Percentiles rank a stretch among this genome's conserved stretches.
phyloP scores from a whole-genome alignment of 768 basidiomycete genomes.

The Cubamyces lactineus region DNA sequence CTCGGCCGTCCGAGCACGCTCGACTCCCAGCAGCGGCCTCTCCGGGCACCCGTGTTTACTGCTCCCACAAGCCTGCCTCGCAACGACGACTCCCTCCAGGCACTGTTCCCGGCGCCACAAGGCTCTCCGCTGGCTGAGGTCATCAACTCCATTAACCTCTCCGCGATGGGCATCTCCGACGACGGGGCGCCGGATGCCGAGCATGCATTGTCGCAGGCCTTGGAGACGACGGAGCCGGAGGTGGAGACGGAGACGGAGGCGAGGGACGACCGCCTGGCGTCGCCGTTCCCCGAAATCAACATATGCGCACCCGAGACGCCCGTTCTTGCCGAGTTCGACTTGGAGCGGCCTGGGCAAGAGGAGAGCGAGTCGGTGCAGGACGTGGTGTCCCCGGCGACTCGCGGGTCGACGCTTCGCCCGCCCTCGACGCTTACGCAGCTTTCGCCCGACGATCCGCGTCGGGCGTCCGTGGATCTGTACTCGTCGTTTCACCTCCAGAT shows the following conservation, averaged over 20 bases:
- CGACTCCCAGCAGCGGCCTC: not conserved
- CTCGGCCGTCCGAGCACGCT: not conserved
- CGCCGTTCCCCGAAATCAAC: constrained; percentile 27
- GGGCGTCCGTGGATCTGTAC: constrained; percentile 39
- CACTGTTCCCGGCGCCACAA: constrained; percentile 21
- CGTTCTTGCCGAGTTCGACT: not conserved
- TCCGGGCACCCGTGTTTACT: constrained; percentile 7
- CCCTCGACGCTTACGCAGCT: constrained; percentile 13
- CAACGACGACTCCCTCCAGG: not conserved
- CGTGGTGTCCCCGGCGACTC: not conserved
- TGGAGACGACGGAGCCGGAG: too few species aligned
- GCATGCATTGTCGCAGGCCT: not conserved
- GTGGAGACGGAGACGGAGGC: not conserved
- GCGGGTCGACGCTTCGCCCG: constrained; percentile 7
- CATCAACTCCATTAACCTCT: constrained; percentile 36
- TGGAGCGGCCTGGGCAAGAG: not conserved
- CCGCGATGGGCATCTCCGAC: constrained; percentile 19
- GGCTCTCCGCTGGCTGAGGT: constrained; percentile 35
- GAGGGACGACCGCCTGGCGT: not conserved
- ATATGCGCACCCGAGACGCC: constrained; percentile 25
- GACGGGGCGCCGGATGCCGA: not conserved
- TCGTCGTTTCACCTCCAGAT: constrained; percentile 40
- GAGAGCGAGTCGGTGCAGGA: not conserved
- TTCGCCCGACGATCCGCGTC: constrained; percentile 30
- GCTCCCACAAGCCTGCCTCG: not conserved